phyloP scores from a whole-genome alignment of 805 yeast species.

The Yarrowia sp. region DNA sequence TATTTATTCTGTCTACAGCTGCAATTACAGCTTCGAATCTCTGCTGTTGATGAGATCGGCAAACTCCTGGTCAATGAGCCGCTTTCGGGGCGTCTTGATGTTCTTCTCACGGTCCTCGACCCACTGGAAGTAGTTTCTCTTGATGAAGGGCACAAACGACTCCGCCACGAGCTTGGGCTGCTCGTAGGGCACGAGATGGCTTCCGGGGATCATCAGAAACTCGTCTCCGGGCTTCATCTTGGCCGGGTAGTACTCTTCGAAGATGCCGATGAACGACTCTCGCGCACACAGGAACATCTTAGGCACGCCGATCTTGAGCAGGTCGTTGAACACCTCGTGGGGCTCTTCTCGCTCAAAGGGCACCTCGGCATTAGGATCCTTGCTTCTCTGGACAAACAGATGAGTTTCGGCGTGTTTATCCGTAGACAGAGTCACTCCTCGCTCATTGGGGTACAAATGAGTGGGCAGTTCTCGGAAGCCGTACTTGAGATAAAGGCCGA shows the following conservation, averaged over 20 bases:
- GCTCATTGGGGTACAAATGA: slow-evolving; percentile 34
- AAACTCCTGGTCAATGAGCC: slow-evolving; percentile 17
- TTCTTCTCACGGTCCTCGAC: slow-evolving; percentile 28
- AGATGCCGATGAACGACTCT: background rate
- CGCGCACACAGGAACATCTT: slow-evolving; percentile 18
- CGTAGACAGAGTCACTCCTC: slow-evolving; percentile 42
- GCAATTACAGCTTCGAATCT: background rate
- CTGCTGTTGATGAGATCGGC: background rate
- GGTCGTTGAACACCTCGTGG: slow-evolving; percentile 27
- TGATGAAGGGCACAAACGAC: slow-evolving; percentile 12
- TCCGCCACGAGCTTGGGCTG: slow-evolving; percentile 33
- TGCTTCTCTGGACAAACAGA: slow-evolving; percentile 33
- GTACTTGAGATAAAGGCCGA: slow-evolving; percentile 40
- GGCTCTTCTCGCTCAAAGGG: slow-evolving; percentile 33
- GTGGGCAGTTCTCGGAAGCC: slow-evolving; percentile 42
- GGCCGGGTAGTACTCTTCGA: background rate
- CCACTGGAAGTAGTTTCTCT: slow-evolving; percentile 4
- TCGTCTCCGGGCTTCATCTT: slow-evolving; percentile 20
- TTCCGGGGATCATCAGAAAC: slow-evolving; percentile 9
- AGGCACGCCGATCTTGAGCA: slow-evolving; percentile 7
- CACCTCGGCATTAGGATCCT: slow-evolving; percentile 18
- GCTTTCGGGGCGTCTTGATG: slow-evolving; percentile 16
- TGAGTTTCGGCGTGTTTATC: slow-evolving; percentile 41
- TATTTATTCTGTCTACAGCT: too few relatives aligned
- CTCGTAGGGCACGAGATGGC: slow-evolving; percentile 25